These are phyloP conservation scores for Talaromyces islandicus DNA, from an alignment of 2,329 filamentous ascomycete genomes.

Conservation along the genomic window DNA sequence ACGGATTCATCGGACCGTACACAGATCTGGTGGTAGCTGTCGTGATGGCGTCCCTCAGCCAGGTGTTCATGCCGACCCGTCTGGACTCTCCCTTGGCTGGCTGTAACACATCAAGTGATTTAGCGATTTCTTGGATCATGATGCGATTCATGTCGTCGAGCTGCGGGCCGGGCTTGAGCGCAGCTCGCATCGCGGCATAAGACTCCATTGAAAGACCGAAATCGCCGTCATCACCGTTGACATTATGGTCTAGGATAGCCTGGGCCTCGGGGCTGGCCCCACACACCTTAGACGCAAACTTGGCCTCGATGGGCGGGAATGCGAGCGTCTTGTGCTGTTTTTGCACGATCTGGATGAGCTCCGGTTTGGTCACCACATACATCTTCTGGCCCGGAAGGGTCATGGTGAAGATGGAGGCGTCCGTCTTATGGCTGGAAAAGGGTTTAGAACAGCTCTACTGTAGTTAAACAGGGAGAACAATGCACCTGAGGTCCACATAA, in stretches of 20 bases:
- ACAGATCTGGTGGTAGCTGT: constrained; percentile 1
- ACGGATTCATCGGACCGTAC: constrained; percentile 3
- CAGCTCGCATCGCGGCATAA: neutral
- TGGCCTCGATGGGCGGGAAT: constrained; percentile 1
- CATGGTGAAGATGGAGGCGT: neutral
- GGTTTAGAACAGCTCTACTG: neutral
- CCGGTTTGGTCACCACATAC: neutral
- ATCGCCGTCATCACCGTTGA: constrained; percentile 3
- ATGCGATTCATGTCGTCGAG: constrained; percentile 1
- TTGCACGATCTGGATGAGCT: neutral
- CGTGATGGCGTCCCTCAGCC: constrained; percentile 1
- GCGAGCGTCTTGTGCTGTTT: constrained; percentile 1
- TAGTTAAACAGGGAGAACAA: neutral
- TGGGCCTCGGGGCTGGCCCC: neutral
- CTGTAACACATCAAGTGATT: neutral
- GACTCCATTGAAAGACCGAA: constrained; percentile 5
- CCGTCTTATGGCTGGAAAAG: neutral
- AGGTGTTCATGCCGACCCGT: neutral
- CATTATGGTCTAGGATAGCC: neutral
- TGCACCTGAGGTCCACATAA: neutral
- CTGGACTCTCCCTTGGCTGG: neutral
- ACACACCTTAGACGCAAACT: neutral
- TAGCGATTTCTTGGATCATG: neutral
- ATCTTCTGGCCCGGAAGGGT: constrained; percentile 1
- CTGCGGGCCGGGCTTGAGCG: neutral